Base-by-base conservation (phyloP, 768 basidiomycete species). In the Pleurotus salmoneostramineus region DNA sequence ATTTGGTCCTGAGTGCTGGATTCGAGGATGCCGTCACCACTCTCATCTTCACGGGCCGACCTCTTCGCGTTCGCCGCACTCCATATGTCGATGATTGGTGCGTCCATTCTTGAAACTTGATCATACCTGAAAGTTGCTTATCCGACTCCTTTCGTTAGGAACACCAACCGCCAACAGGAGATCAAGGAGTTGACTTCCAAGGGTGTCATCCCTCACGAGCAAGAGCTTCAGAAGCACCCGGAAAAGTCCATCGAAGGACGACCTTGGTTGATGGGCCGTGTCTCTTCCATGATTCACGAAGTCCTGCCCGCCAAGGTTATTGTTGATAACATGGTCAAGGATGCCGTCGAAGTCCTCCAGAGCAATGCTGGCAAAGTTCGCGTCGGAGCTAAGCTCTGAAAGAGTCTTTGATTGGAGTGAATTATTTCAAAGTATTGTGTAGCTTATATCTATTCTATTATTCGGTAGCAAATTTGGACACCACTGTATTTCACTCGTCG, bases 31-130 rank as follows among this genome's bases (percentile, higher is more conserved):
- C 85, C 15, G 77, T 87, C 43, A 88, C 86, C 14, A 95, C 94
- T n/a, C 66, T 93, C 47, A 95, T 96, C 66, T 94, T 84, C 74
- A 91, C 92, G 45, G 94, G 94, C 8, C 85, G 95, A 34, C 95
- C 95, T 15, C 75, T 97, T 63, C 84, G 95, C 40, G 93, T 96
- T 37, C 74, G 87, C 62, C 84, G 86, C 69, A 94, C 92, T 2
- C 84, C 89, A 14, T 97, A 93, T 68, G 82, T 96, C 59, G 85
- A 85, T 12, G 85, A 93, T 62, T 94, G 93, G 91, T 89, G 64
- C 44, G 78, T 73, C 33, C 33, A 44, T n/a, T 27, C 21, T 3
- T 60, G 36, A 60, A n/a, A 5, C 4, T 49, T 50, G 35, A 36
- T 55, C 21, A 27, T 12, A 46, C 34, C 42, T 35, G 21, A 4